A percentile compares a stretch with the other conserved stretches of the same genome.
Conservation (phyloP, 2,329 filamentous ascomycete species). For the Colletotrichum shisoi region DNA sequence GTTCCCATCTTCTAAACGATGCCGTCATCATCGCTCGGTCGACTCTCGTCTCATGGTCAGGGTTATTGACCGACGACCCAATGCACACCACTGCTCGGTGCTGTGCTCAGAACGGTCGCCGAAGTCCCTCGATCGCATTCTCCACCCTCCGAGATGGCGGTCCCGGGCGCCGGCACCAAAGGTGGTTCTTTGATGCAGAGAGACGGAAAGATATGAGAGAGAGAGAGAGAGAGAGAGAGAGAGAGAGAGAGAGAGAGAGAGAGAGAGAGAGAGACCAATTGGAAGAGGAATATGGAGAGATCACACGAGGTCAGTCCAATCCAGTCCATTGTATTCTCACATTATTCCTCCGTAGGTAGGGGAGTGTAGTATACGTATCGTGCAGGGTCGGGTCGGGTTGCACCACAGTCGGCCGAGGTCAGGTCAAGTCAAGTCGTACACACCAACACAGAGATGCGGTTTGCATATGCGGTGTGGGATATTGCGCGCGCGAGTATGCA, state of each 20-base stretch:
- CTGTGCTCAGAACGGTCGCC: constrained; percentile 5
- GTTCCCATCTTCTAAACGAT: constrained; percentile 17
- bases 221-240: too few relatives aligned
- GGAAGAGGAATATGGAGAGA: too few relatives aligned
- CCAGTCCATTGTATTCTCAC: background rate
- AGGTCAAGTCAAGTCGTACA: constrained; percentile 11
- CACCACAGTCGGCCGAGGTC: constrained; percentile 11
- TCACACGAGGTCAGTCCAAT: background rate
- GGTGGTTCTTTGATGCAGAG: constrained; percentile 12
- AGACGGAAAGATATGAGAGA: background rate
- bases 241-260: too few relatives aligned
- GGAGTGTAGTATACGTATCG: too few relatives aligned
- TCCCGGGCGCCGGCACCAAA: constrained; percentile 32
- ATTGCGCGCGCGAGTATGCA: constrained; percentile 4
- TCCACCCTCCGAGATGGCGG: constrained; percentile 34
- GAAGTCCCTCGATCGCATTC: constrained; percentile 32
- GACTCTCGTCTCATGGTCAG: constrained; percentile 15
- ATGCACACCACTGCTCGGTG: background rate
- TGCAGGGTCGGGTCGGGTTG: constrained; percentile 19
- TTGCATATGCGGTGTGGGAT: constrained; percentile 33
- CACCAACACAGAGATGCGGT: constrained; percentile 14
- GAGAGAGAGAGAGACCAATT: too few relatives aligned
- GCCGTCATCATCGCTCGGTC: constrained; percentile 31
- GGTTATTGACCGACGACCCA: constrained; percentile 20
- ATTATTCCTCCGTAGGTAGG: background rate